Evolutionary conservation across 768 basidiomycete genomes (phyloP).

Genomic region (Leccinum barrowsii): DNA sequence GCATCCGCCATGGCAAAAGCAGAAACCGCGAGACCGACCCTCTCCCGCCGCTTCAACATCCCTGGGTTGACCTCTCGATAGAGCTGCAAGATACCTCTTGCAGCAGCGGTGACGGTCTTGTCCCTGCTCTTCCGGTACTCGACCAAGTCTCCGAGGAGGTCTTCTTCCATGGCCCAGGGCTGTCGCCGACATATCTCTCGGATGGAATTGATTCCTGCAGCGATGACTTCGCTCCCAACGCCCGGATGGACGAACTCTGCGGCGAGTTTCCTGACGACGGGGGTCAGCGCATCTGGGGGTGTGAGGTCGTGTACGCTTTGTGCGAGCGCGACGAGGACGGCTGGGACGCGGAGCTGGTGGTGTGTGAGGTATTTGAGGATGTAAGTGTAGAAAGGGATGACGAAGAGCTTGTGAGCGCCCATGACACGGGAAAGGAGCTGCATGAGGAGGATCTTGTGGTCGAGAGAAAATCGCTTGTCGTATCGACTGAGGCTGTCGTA

Average conservation of each 20-base stretch:
- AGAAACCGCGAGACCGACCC: slow-evolving; percentile 45
- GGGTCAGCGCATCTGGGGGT: slow-evolving; percentile 87
- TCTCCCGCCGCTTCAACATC: slow-evolving; percentile 83
- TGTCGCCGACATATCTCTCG: slow-evolving; percentile 92
- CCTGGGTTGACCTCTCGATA: slow-evolving; percentile 96
- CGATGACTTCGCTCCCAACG: slow-evolving; percentile 91
- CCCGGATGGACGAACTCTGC: slow-evolving; percentile 97
- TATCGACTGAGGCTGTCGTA: slow-evolving; percentile 79
- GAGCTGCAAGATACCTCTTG: slow-evolving; percentile 80
- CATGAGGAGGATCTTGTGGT: slow-evolving; percentile 97
- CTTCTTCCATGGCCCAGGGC: slow-evolving; percentile 97
- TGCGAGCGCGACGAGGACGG: slow-evolving; percentile 90
- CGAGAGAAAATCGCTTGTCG: slow-evolving; percentile 93
- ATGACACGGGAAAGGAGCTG: slow-evolving; percentile 93
- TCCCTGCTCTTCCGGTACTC: slow-evolving; percentile 95
- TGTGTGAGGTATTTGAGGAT: slow-evolving; percentile 90
- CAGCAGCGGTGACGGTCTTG: slow-evolving; percentile 88
- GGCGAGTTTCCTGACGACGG: slow-evolving; percentile 87
- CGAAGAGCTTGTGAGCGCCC: slow-evolving; percentile 88
- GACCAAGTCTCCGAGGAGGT: slow-evolving; percentile 85
- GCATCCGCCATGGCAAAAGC: not conserved
- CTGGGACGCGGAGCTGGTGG: slow-evolving; percentile 87
- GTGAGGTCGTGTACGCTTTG: slow-evolving; percentile 95
- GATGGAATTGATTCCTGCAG: slow-evolving; percentile 95
- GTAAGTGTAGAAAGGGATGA: slow-evolving; percentile 95